Evolutionary conservation across 2,329 filamentous ascomycete genomes (phyloP), one percentile per base, ranked within the genome.

Genomic region (Penicillium italicum): DNA sequence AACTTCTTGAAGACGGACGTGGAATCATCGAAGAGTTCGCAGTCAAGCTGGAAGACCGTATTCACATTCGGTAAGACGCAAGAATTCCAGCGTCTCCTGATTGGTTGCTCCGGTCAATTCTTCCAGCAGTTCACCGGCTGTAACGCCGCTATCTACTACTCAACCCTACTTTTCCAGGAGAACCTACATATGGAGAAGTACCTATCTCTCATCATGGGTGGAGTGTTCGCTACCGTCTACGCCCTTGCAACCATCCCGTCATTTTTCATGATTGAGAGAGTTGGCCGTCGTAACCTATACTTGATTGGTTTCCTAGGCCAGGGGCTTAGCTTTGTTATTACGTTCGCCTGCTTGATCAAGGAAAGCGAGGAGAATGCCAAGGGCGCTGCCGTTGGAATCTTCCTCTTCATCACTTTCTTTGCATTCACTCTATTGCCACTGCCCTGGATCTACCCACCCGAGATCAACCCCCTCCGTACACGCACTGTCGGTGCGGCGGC

Each of bases 371-470:
- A 55, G 16, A 66, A 64, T n/a, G 57, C 71, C 20, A 71, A 72
- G 58, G 72, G 72, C 55, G 71, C 71, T 18, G 64, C 77, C 8
- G 83, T 86, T 1, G 85, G 85, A 54, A 72, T 88, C 30, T 88
- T 88, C 72, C 80, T 83, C 4, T 88, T 87, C 70, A 88, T 87
- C 59, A 79, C 80, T 7, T 85, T 84, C 58, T 88, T 87, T 59
- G 85, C 84, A 12, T 84, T 84, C 0, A 86, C 82, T 0, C 26
- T 55, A 7, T 14, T 55, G 6, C 53, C 53, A 2, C 28, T 55
- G 2, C 53, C 47, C 20, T 55, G 53, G 53, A 55, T 55, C 28
- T 55, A 55, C 34, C 53, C 53, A 0, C 53, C 53, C 1, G 53
- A 55, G 57, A 74, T 80, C 68, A 80, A 79, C 63, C 79, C 80